A percentile compares a stretch with the other conserved stretches of the same genome.
These are phyloP conservation scores for Evansstolkia leycettana DNA, from an alignment of 495 filamentous ascomycete genomes.

Conservation along the genomic window DNA sequence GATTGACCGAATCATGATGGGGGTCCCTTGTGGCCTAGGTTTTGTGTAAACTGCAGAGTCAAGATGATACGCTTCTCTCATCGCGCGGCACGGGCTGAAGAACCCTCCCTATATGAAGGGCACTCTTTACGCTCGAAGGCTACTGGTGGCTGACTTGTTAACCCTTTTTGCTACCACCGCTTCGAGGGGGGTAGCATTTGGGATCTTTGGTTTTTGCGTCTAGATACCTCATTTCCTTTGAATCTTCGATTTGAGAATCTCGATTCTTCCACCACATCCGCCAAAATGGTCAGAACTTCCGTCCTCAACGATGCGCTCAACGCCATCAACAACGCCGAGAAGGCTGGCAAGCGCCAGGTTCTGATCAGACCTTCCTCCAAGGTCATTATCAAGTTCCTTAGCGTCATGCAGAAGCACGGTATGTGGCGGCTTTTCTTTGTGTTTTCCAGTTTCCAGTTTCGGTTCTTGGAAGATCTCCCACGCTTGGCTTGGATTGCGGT, in stretches of 20 bases:
- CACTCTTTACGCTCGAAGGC: conserved; percentile 88
- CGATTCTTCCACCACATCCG: conserved; percentile 51
- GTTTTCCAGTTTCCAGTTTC: too few relatives aligned
- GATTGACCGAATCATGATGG: background rate
- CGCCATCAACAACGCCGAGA: conserved; percentile 99
- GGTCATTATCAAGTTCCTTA: conserved; percentile 98
- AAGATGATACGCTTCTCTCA: conserved; percentile 63
- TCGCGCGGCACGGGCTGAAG: conserved; percentile 77
- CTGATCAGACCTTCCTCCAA: conserved; percentile 93
- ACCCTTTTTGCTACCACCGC: background rate
- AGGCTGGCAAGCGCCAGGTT: conserved; percentile 96
- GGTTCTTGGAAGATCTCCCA: too few relatives aligned
- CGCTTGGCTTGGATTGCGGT: too few relatives aligned
- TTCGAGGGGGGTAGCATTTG: conserved; percentile 5
- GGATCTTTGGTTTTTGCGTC: conserved; percentile 9
- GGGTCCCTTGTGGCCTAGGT: background rate
- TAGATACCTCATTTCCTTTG: conserved; percentile 67
- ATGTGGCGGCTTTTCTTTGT: conserved; percentile 33
- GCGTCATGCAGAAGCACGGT: conserved; percentile 99
- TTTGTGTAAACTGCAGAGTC: conserved; percentile 2
- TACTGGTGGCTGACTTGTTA: conserved; percentile 68
- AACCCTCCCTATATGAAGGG: conserved; percentile 71
- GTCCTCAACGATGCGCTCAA: conserved; percentile 99
- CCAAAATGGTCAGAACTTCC: conserved; percentile 95
- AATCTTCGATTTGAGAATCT: conserved; percentile 74